A percentile compares a stretch with the other conserved stretches of the same genome.
Conservation (phyloP, 1,284 basidiomycete species). For the Tylopilus sp. region DNA sequence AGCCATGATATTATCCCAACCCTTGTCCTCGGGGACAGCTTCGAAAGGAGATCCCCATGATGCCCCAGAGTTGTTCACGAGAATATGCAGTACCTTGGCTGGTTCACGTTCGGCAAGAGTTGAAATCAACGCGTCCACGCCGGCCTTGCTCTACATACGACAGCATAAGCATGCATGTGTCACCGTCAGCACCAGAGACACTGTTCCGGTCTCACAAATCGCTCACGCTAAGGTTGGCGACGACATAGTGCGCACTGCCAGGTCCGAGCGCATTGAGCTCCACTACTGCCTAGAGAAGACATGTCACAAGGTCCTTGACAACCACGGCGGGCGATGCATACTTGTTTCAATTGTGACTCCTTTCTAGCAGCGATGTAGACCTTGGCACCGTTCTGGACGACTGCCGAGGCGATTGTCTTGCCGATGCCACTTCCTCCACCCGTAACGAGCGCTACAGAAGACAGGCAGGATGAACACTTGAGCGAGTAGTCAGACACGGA, state of each 20-base stretch:
- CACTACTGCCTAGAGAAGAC: conserved; percentile 55
- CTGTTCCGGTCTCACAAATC: too few relatives aligned
- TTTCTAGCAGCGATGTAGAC: conserved; percentile 89
- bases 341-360: conserved; percentile 77
- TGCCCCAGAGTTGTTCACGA: conserved; percentile 82
- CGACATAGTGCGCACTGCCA: conserved; percentile 71
- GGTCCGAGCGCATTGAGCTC: conserved; percentile 65
- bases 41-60: conserved; percentile 81
- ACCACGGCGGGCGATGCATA: conserved; percentile 38
- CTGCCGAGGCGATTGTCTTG: conserved; percentile 79
- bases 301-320: background rate
- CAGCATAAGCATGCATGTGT: conserved; percentile 14
- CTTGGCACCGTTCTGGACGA: conserved; percentile 81
- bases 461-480: conserved; percentile 7
- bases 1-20: conserved; percentile 84
- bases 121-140: conserved; percentile 75
- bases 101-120: conserved; percentile 72
- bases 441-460: conserved; percentile 70
- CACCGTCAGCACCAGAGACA: background rate
- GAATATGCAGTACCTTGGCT: conserved; percentile 68
- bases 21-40: conserved; percentile 77
- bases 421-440: conserved; percentile 82
- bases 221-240: conserved; percentile 71
- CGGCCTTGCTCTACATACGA: conserved; percentile 69
- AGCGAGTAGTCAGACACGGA: background rate